Base-by-base conservation (phyloP, 2,329 filamentous ascomycete genomes). In the Penicillium griseofulvum region DNA sequence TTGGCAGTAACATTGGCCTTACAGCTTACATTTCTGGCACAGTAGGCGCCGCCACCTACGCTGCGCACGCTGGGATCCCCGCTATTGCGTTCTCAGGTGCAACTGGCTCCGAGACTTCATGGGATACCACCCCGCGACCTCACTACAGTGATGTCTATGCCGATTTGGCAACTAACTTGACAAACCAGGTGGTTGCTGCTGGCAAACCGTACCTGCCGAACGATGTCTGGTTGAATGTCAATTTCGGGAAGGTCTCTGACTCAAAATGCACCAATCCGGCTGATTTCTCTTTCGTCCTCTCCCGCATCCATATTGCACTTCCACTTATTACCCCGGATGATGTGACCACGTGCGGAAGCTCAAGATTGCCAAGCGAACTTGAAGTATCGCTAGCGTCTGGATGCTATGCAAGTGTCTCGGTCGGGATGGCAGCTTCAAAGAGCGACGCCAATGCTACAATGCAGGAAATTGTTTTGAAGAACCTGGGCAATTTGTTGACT, bases 61-160 rank as follows among this genome's bases (percentile, higher is more conserved):
- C 87, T 0, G 81, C 77, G 1, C 45, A 67, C 19, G 74, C 74
- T 1, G 79, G 80, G 1, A 81, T 89, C 54, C 87, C 87, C 0
- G 82, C 82, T n/a, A 80, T 90, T 53, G 87, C 86, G 16, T 89
- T 90, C 73, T 85, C 82, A 0, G 87, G 86, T 6, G 69, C 71
- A 1, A 79, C 79, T 0, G 75, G 75, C 6, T 76, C 76, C 14
- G 77, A 73, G 28, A 80, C 81, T 1, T 77, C 81, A 0, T 89
- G 81, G 78, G 78, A 86, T 62, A 70, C 68, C 62, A 70, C 68
- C 3, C 69, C 68, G 0, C 50, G 61, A 0, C 83, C 85, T 1
- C 56, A 71, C 10, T 80, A 83, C 59, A 83, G 81, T 70, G 69
- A 73, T 12, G 70, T 89, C n/a, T 90, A 90, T 63, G 85, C 83